Percentiles rank a stretch among this genome's conserved stretches.
phyloP scores from a whole-genome alignment of 306 rosid species.

The Sindora glabra region DNA sequence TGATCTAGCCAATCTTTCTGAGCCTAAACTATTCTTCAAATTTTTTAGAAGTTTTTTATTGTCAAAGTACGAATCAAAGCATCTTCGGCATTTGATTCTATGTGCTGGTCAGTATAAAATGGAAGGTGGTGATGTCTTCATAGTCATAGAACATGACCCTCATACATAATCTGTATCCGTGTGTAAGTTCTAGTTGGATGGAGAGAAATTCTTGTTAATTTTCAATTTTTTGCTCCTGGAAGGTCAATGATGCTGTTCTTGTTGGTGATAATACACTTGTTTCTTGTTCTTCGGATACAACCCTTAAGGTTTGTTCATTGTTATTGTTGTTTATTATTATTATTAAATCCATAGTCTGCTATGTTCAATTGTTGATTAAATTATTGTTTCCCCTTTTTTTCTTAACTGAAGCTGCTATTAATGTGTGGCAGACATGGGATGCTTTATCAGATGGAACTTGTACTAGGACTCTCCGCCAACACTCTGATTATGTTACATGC shows the following conservation, averaged over 20 bases:
- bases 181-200: not conserved
- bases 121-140: not conserved
- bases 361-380: not conserved
- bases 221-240: constrained; percentile 35
- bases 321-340: not conserved
- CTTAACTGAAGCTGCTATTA: not conserved
- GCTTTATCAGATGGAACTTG: constrained; percentile 68
- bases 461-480: constrained; percentile 79
- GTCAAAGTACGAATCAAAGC: not conserved
- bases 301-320: constrained; percentile 69
- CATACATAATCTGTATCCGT: not conserved
- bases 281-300: constrained; percentile 95
- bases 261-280: constrained; percentile 85
- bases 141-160: not conserved
- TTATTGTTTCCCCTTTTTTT: not conserved
- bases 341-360: constrained; percentile 1
- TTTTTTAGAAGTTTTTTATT: not conserved
- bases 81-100: constrained; percentile 6
- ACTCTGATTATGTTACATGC: constrained; percentile 91
- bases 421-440: constrained; percentile 69
- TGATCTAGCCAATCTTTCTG: not conserved
- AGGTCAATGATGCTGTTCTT: constrained; percentile 94
- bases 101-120: not conserved
- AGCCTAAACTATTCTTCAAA: not conserved
- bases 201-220: constrained; percentile 5